Conservation (phyloP, 345 rosid species). For the Mangifera indica region DNA sequence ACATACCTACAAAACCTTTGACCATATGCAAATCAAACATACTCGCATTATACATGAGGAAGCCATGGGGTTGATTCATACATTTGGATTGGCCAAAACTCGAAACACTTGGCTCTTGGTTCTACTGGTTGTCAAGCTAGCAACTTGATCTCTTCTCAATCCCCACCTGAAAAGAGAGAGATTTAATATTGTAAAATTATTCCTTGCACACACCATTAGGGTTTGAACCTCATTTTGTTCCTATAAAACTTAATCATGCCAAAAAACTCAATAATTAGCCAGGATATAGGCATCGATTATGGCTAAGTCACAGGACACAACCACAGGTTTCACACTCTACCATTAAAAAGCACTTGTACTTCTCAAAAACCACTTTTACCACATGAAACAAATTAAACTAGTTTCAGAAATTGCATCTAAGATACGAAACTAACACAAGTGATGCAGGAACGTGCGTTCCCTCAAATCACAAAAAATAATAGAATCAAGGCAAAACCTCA, state of each 20-base stretch:
- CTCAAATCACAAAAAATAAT: too few species aligned
- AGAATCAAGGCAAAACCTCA: too few species aligned
- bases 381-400: not conserved
- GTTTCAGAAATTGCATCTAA: not conserved
- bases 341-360: not conserved
- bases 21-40: conserved; percentile 33
- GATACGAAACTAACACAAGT: not conserved
- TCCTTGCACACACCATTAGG: not conserved
- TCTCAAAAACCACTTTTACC: not conserved
- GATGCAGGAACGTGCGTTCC: too few species aligned
- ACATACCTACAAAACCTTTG: conserved; percentile 40
- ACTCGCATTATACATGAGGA: conserved; percentile 32
- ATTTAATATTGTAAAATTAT: not conserved
- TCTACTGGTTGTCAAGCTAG: conserved; percentile 30
- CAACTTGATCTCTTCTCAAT: conserved; percentile 36
- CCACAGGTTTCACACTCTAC: not conserved
- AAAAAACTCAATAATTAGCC: not conserved
- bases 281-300: not conserved
- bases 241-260: not conserved
- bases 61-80: conserved; percentile 45
- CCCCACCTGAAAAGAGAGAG: conserved; percentile 40
- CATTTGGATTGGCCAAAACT: conserved; percentile 70
- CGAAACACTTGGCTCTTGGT: conserved; percentile 55
- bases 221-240: not conserved
- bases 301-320: not conserved